Percentiles rank a stretch among this genome's conserved stretches.
Evolutionary conservation across 768 basidiomycete species (phyloP).

Genomic region (Coprinopsis sp.): DNA sequence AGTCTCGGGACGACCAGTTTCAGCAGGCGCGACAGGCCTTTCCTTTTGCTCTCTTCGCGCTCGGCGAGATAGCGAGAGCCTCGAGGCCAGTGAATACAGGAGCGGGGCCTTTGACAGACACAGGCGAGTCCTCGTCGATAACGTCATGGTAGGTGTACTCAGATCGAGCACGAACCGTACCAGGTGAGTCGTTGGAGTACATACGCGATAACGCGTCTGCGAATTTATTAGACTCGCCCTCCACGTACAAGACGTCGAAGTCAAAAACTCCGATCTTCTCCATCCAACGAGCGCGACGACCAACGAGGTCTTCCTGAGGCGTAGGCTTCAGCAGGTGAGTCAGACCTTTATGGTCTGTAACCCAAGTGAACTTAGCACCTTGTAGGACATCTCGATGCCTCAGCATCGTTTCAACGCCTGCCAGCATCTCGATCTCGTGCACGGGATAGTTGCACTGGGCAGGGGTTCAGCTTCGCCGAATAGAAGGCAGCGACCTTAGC

Average conservation of each 20-base stretch:
- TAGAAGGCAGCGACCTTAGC: slow-evolving; percentile 30
- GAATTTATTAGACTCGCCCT: slow-evolving; percentile 33
- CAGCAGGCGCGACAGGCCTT: background rate
- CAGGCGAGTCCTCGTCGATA: slow-evolving; percentile 7
- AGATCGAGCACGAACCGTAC: slow-evolving; percentile 15
- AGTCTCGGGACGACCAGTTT: slow-evolving; percentile 4
- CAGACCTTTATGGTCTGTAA: slow-evolving; percentile 32
- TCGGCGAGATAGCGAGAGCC: slow-evolving; percentile 1
- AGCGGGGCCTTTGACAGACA: slow-evolving; percentile 1
- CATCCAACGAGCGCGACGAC: slow-evolving; percentile 33
- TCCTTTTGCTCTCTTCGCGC: background rate
- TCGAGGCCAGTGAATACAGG: slow-evolving; percentile 1
- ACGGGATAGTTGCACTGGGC: slow-evolving; percentile 34
- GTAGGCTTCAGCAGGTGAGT: slow-evolving; percentile 21
- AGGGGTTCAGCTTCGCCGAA: slow-evolving; percentile 28
- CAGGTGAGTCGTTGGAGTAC: slow-evolving; percentile 21
- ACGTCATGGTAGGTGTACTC: slow-evolving; percentile 20
- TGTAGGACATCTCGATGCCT: slow-evolving; percentile 23
- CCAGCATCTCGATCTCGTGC: slow-evolving; percentile 34
- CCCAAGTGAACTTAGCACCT: slow-evolving; percentile 25
- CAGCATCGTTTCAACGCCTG: slow-evolving; percentile 32
- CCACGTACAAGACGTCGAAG: slow-evolving; percentile 27
- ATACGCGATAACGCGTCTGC: slow-evolving; percentile 36
- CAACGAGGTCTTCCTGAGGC: slow-evolving; percentile 34
- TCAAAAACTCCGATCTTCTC: slow-evolving; percentile 36